Evolutionary conservation across 2,329 filamentous ascomycete species (phyloP).

Genomic region (Fusarium pininemorale): DNA sequence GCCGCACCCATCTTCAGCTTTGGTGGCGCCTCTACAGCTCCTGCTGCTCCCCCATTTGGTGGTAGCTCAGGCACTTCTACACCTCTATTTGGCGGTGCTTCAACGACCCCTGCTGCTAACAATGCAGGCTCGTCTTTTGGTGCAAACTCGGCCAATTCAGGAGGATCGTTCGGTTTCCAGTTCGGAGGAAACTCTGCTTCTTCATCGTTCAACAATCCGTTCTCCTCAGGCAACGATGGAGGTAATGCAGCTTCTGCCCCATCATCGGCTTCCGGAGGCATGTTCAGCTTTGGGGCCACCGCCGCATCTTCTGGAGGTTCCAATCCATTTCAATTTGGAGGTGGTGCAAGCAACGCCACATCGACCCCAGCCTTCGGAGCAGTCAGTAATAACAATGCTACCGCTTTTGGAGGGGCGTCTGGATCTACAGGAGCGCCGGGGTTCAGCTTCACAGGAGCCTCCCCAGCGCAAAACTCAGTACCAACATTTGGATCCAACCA

Average conservation of each 20-base stretch:
- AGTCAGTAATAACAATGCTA: constrained; percentile 34
- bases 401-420: constrained; percentile 46
- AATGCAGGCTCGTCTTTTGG: constrained; percentile 51
- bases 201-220: constrained; percentile 53
- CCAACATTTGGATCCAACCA: constrained; percentile 48
- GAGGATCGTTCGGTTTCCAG: constrained; percentile 45
- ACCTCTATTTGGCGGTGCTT: constrained; percentile 48
- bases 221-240: constrained; percentile 44
- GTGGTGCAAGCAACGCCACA: constrained; percentile 33
- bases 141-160: constrained; percentile 37
- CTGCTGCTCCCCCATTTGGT: constrained; percentile 47
- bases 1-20: constrained; percentile 50
- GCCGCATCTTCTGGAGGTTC: constrained; percentile 42
- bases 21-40: constrained; percentile 31
- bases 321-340: constrained; percentile 53
- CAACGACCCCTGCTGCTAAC: constrained; percentile 35
- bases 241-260: constrained; percentile 35
- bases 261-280: constrained; percentile 38
- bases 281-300: constrained; percentile 52
- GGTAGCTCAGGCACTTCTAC: constrained; percentile 39
- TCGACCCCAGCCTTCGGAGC: constrained; percentile 44
- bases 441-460: constrained; percentile 53
- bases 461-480: constrained; percentile 43
- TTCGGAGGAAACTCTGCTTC: constrained; percentile 44
- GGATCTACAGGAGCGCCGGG: constrained; percentile 44